Conservation (phyloP, 2,329 filamentous ascomycete genomes). For the Mariannaea elegans region DNA sequence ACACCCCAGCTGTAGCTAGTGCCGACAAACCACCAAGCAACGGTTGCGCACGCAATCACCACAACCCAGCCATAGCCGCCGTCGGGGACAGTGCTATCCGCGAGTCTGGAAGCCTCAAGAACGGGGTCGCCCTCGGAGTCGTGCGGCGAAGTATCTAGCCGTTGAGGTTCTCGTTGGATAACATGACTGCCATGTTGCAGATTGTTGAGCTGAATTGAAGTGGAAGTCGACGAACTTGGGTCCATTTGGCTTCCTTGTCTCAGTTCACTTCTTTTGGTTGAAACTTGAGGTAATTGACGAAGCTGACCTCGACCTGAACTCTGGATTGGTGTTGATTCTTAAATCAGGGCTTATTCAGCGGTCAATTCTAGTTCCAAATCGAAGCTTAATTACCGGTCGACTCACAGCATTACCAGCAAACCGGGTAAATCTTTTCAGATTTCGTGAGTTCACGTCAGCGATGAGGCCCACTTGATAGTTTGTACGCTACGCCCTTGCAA, state of each 20-base stretch:
- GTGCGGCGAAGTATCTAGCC: neutral
- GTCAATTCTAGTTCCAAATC: neutral
- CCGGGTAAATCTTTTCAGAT: no score
- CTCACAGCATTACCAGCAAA: no score
- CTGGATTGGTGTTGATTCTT: neutral
- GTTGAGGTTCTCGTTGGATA: conserved; percentile 1
- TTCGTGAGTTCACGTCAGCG: no score
- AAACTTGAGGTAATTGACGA: neutral
- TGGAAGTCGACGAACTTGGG: neutral
- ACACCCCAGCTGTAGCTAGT: conserved; percentile 68
- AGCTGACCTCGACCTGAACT: neutral
- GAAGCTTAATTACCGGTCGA: no score
- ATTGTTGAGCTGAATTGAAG: neutral
- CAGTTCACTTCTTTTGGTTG: neutral
- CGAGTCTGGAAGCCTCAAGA: conserved; percentile 32
- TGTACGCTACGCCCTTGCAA: no score
- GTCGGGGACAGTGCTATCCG: conserved; percentile 37
- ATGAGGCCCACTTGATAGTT: no score
- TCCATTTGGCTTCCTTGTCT: neutral
- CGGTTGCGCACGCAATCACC: conserved; percentile 33
- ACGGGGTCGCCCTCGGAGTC: conserved; percentile 24
- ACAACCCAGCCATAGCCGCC: conserved; percentile 43
- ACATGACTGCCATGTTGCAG: neutral
- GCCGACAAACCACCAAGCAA: conserved; percentile 62
- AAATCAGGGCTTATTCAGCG: conserved; percentile 5